Percentiles rank a stretch among this genome's conserved stretches.
Evolutionary conservation across 192 early-diverging fungal genomes (phyloP).

Genomic region (Lunasporangiospora selenospora): DNA sequence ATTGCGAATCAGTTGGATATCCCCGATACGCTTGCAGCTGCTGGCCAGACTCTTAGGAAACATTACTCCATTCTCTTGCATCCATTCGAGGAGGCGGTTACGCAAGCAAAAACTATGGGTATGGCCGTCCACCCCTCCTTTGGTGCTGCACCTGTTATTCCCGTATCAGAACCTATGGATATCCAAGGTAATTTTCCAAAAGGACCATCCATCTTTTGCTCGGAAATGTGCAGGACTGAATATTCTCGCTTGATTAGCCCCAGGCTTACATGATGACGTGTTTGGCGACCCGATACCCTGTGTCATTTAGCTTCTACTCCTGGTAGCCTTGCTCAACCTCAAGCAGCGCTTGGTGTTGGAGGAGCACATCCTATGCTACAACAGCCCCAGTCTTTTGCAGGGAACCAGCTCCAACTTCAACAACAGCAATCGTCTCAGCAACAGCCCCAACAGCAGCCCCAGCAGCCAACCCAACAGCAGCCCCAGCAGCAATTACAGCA

Average conservation of each 20-base stretch:
- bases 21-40: constrained; percentile 44
- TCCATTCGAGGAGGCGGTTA: constrained; percentile 41
- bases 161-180: constrained; percentile 26
- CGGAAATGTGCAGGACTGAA: too few relatives aligned
- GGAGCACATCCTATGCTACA: constrained; percentile 29
- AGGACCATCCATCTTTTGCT: too few relatives aligned
- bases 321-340: constrained; percentile 6
- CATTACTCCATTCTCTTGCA: constrained; percentile 42
- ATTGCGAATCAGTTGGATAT: constrained; percentile 44
- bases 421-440: constrained; percentile 28
- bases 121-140: constrained; percentile 38
- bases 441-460: constrained; percentile 14
- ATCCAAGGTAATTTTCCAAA: constrained; percentile 41
- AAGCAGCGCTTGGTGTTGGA: constrained; percentile 21
- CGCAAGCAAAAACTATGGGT: constrained; percentile 25
- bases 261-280: too few relatives aligned
- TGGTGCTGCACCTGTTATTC: constrained; percentile 28
- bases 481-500: constrained; percentile 36
- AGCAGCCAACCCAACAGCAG: constrained; percentile 7
- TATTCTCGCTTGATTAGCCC: too few relatives aligned
- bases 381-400: constrained; percentile 12
- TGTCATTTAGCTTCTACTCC: too few relatives aligned
- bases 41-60: constrained; percentile 41
- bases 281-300: too few relatives aligned
- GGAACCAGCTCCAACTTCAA: constrained; percentile 12